Evolutionary conservation across 441 rosid species (phyloP).

Genomic region (Bruguiera hainesii): DNA sequence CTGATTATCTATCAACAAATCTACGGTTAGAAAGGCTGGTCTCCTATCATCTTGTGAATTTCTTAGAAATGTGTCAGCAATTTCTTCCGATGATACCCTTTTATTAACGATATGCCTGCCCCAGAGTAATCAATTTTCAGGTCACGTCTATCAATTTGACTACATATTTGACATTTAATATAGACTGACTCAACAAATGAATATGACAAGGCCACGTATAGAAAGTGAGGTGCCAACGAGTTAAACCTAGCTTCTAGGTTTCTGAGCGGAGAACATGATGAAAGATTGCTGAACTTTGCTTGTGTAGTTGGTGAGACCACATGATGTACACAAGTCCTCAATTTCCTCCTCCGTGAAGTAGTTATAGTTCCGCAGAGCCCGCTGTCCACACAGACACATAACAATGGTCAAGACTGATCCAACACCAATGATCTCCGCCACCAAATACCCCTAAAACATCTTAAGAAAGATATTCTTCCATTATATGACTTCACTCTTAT

Average conservation of each 20-base stretch:
- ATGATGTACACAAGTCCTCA: slow-evolving; percentile 70
- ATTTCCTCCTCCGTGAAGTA: slow-evolving; percentile 73
- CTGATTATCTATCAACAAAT: slow-evolving; percentile 7
- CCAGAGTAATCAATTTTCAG: slow-evolving; percentile 20
- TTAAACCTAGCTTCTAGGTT: slow-evolving; percentile 47
- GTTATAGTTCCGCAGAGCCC: slow-evolving; percentile 43
- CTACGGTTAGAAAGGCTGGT: slow-evolving; percentile 16
- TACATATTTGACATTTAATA: slow-evolving; percentile 8
- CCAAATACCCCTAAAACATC: not conserved
- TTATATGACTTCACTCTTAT: too few relatives aligned
- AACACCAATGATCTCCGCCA: not conserved
- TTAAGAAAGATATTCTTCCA: too few relatives aligned
- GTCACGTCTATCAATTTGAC: slow-evolving; percentile 4
- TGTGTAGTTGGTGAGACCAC: slow-evolving; percentile 70
- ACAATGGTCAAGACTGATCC: slow-evolving; percentile 1
- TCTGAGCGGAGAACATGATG: slow-evolving; percentile 88
- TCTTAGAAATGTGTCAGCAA: not conserved
- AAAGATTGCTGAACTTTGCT: slow-evolving; percentile 58
- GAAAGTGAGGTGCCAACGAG: slow-evolving; percentile 15
- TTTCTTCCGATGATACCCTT: not conserved
- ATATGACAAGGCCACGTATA: slow-evolving; percentile 16
- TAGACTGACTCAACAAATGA: slow-evolving; percentile 11
- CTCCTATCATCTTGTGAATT: not conserved
- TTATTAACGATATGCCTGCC: slow-evolving; percentile 19
- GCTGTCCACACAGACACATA: slow-evolving; percentile 35